phyloP scores from a whole-genome alignment of 352 stramenopile species.

The Phytopythium delawarense region DNA sequence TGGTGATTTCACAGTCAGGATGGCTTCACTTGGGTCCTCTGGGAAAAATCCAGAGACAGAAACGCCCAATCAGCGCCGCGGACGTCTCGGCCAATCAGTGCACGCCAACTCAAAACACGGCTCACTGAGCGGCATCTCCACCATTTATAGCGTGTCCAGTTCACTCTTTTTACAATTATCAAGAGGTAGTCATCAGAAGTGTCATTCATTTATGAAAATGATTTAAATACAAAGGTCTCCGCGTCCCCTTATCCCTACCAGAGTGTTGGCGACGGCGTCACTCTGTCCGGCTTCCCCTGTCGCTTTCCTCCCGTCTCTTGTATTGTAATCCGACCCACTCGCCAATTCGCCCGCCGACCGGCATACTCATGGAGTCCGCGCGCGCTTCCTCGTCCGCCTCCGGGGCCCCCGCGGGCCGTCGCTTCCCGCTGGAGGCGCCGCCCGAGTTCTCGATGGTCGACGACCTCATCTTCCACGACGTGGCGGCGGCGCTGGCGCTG shows the following conservation, averaged over 20 bases:
- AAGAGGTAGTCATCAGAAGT: conserved; percentile 2
- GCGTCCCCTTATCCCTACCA: neutral
- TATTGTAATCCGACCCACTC: neutral
- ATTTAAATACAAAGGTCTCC: neutral
- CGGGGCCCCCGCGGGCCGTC: neutral
- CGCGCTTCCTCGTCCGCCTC: neutral
- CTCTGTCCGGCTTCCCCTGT: neutral
- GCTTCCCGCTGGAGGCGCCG: neutral
- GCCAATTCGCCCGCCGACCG: neutral
- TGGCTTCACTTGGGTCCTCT: neutral
- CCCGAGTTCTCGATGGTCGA: conserved; percentile 37
- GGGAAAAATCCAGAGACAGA: neutral
- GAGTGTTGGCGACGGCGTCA: neutral
- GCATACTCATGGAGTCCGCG: neutral
- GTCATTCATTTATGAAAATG: neutral
- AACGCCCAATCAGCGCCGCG: neutral
- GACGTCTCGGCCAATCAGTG: conserved; percentile 40
- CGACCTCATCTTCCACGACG: conserved; percentile 49
- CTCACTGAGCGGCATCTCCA: neutral
- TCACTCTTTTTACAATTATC: conserved; percentile 4
- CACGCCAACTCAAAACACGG: conserved; percentile 44
- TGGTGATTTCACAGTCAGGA: neutral
- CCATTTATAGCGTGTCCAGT: neutral
- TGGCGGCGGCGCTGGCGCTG: conserved; percentile 16
- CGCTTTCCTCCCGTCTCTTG: neutral